A percentile compares a stretch with the other conserved stretches of the same genome.
Evolutionary conservation across 2,329 filamentous ascomycete species (phyloP).

Genomic region (Fusarium protoensiforme): DNA sequence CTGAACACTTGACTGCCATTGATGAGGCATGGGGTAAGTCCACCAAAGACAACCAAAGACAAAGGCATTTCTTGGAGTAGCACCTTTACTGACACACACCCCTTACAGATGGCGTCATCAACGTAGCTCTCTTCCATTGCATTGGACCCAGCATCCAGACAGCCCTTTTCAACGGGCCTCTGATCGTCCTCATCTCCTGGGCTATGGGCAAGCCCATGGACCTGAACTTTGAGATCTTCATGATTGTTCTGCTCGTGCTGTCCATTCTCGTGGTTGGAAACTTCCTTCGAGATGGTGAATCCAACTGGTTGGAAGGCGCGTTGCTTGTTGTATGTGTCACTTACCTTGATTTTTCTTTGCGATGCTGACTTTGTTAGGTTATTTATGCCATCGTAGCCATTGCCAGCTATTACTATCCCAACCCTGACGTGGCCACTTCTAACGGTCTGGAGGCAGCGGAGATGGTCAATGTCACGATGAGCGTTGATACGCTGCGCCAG

Average conservation of each 20-base stretch:
- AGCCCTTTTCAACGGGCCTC: constrained; percentile 77
- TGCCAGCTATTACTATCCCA: constrained; percentile 58
- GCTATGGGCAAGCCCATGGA: constrained; percentile 72
- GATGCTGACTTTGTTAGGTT: constrained; percentile 36
- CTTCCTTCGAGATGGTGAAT: constrained; percentile 79
- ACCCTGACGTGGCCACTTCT: constrained; percentile 51
- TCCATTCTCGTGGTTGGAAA: constrained; percentile 80
- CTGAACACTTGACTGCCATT: constrained; percentile 75
- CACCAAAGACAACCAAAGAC: fast-evolving
- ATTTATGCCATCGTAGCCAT: constrained; percentile 59
- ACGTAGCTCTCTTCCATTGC: constrained; percentile 77
- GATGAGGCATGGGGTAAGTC: constrained; percentile 73
- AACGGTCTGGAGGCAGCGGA: constrained; percentile 42
- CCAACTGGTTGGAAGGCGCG: constrained; percentile 79
- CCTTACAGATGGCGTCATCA: constrained; percentile 67
- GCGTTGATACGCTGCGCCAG: constrained; percentile 42
- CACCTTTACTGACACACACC: neutral
- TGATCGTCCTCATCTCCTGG: constrained; percentile 79
- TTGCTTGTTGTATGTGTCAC: constrained; percentile 67
- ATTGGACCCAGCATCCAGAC: constrained; percentile 81
- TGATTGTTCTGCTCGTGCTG: constrained; percentile 78
- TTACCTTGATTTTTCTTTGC: fast-evolving
- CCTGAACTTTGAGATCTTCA: constrained; percentile 81
- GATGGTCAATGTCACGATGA: constrained; percentile 46
- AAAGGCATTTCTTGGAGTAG: fast-evolving